Base-by-base conservation (phyloP, 2,329 filamentous ascomycete genomes). In the Arthrobotrys sinensis region DNA sequence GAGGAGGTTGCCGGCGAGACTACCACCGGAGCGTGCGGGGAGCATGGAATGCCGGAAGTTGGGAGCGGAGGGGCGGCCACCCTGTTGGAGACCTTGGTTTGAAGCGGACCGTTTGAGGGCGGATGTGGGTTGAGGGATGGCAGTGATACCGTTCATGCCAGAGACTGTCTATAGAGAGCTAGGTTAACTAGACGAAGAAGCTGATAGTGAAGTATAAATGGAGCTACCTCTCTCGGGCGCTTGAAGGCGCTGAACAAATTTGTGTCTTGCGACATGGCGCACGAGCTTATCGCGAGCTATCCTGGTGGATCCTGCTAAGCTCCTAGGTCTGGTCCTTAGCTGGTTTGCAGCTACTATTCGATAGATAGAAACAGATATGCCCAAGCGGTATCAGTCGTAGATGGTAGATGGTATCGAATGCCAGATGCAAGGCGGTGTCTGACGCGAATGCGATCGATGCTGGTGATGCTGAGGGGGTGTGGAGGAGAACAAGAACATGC, bases 31-130 rank as follows among this genome's bases (percentile, higher is more conserved):
- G 34, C 77, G 60, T 4, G 77, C 46, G 16, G 70, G 66, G n/a
- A 80, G 65, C 72, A 76, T 73, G 57, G 80, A 79, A 24, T 79
- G 79, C 11, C 75, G 79, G 36, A 81, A 79, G 62, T 75, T 73
- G 4, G 76, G 75, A 43, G 65, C 79, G 7, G 79, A 80, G 82
- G 89, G 91, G 53, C 89, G 89, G 73, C 87, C 87, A 82, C 88
- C 88, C 76, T 89, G 88, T 12, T 32, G 19, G 82, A 90, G 87
- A 83, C 90, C 90, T 80, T 90, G 90, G 81, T 90, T 90, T 11
- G 93, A 94, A 83, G 91, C 96, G 34, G 93, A 92, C 84, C 96
- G 93, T 87, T 99, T 99, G 88, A 99, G 91, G 46, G 94, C 93
- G 46, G 95, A 98, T 32, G 92, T 89, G 7, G 96, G 95, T 85